Percentiles rank a stretch among this genome's conserved stretches.
phyloP scores from a whole-genome alignment of 768 basidiomycete genomes.

The Leccinum disarticulatum region DNA sequence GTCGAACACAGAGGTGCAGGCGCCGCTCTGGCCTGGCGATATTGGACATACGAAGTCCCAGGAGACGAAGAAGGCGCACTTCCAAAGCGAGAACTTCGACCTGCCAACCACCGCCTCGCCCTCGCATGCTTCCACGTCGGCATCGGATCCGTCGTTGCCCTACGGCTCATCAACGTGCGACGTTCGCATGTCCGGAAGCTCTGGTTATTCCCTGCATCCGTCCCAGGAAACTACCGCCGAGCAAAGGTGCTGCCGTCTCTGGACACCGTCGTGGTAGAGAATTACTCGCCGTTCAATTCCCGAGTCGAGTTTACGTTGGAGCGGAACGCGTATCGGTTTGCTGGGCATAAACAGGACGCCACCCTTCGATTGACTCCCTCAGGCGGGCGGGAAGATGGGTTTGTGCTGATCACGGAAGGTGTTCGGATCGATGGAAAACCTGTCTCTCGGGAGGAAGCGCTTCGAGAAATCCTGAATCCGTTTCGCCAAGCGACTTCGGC shows the following conservation, averaged over 20 bases:
- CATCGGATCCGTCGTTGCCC: slow-evolving; percentile 30
- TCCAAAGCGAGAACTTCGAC: slow-evolving; percentile 27
- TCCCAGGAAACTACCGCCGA: slow-evolving; percentile 24
- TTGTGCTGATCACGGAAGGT: slow-evolving; percentile 24
- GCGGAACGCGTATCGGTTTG: slow-evolving; percentile 24
- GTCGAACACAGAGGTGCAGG: slow-evolving; percentile 23
- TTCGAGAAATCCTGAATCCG: slow-evolving; percentile 23
- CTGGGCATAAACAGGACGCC: slow-evolving; percentile 18
- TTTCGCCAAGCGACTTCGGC: slow-evolving; percentile 8
- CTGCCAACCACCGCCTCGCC: slow-evolving; percentile 29
- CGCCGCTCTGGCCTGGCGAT: slow-evolving; percentile 27
- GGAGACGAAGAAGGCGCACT: slow-evolving; percentile 14
- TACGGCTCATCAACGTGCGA: slow-evolving; percentile 26
- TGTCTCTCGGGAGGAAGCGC: slow-evolving; percentile 20
- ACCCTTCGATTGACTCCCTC: slow-evolving; percentile 19
- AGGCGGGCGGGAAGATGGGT: slow-evolving; percentile 19
- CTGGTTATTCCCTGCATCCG: slow-evolving; percentile 30
- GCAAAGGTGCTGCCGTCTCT: slow-evolving; percentile 17
- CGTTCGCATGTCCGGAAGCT: slow-evolving; percentile 32
- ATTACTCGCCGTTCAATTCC: slow-evolving; percentile 19
- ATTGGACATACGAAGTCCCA: slow-evolving; percentile 26
- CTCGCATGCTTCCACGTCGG: slow-evolving; percentile 29
- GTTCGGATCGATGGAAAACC: slow-evolving; percentile 26
- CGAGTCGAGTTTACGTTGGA: slow-evolving; percentile 27
- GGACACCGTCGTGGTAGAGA: slow-evolving; percentile 29